Conservation (phyloP, 2,329 filamentous ascomycete genomes). For the Fusarium sp. region DNA sequence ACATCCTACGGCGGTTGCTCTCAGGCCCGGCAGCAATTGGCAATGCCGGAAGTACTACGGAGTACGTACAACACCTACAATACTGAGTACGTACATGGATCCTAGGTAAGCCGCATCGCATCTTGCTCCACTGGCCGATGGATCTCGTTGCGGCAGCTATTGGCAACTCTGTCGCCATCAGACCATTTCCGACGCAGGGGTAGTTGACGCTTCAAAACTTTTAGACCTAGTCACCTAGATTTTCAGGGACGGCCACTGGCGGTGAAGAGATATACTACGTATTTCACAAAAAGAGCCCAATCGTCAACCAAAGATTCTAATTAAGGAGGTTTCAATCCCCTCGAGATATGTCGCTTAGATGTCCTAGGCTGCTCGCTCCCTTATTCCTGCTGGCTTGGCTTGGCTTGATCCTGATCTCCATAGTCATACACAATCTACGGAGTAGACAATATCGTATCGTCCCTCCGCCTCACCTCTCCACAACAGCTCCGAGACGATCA, state of each 20-base stretch:
- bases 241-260: slow-evolving; percentile 33
- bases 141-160: slow-evolving; percentile 24
- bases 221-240: slow-evolving; percentile 7
- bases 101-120: slow-evolving; percentile 32
- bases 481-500: slow-evolving; percentile 29
- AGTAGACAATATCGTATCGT: not conserved
- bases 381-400: slow-evolving; percentile 12
- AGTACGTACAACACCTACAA: too few species aligned
- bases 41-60: not conserved
- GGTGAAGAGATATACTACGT: slow-evolving; percentile 31
- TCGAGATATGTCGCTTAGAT: slow-evolving; percentile 5
- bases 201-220: slow-evolving; percentile 21
- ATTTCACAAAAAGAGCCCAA: not conserved
- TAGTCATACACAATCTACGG: too few species aligned
- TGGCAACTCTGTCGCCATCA: slow-evolving; percentile 40
- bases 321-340: slow-evolving; percentile 19
- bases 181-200: slow-evolving; percentile 44
- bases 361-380: not conserved
- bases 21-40: not conserved
- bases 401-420: slow-evolving; percentile 1
- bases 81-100: not conserved
- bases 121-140: slow-evolving; percentile 29
- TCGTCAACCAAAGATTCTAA: slow-evolving; percentile 13
- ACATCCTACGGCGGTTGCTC: not conserved
- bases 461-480: slow-evolving; percentile 25